Base-by-base conservation (phyloP, 495 filamentous ascomycete genomes). In the Geopyxis carbonaria region DNA sequence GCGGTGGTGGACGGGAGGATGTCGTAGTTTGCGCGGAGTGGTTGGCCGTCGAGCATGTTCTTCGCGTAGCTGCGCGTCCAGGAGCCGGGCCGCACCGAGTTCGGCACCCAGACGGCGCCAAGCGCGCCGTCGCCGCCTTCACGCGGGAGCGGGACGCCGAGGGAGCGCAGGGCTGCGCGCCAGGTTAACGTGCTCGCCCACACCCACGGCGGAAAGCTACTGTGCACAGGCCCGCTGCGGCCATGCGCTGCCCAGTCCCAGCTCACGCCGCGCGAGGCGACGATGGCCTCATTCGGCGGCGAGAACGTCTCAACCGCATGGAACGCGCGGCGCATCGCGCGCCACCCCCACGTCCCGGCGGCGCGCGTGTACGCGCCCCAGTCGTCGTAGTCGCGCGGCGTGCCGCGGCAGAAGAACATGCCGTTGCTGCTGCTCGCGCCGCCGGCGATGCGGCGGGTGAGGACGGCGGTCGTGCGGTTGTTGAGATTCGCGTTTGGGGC, bases 391-490 rank as follows among this genome's bases (percentile, higher is more conserved):
- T 64, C 57, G 5, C 34, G 33, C 22, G 44, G 43, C n/a, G 51
- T 55, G 10, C 47, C 55, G 15, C 61, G 46, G n/a, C 60, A 58
- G 34, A 60, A 74, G 3, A 61, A 42, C 68, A 74, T 66, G 30
- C 58, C 66, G 48, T 75, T 70, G 35, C 63, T 42, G 0, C 65
- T 67, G 0, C 65, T 61, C 19, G 44, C 49, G 3, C 67, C 65
- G 3, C 66, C 66, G 2, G 67, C 52, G 4, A 47, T n/a, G n/a
- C n/a, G n/a, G n/a, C n/a, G n/a, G n/a, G n/a, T n/a, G n/a, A n/a
- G n/a, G n/a, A n/a, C n/a, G n/a, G n/a, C n/a, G n/a, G n/a, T n/a
- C n/a, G n/a, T n/a, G n/a, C n/a, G n/a, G n/a, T n/a, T n/a, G n/a
- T n/a, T 55, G 11, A 39, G 36, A 13, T 15, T 3, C 2, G 22